Base-by-base conservation (phyloP, 225 moss, liverwort and hornwort species). In the Thuidium tamariscinum region DNA sequence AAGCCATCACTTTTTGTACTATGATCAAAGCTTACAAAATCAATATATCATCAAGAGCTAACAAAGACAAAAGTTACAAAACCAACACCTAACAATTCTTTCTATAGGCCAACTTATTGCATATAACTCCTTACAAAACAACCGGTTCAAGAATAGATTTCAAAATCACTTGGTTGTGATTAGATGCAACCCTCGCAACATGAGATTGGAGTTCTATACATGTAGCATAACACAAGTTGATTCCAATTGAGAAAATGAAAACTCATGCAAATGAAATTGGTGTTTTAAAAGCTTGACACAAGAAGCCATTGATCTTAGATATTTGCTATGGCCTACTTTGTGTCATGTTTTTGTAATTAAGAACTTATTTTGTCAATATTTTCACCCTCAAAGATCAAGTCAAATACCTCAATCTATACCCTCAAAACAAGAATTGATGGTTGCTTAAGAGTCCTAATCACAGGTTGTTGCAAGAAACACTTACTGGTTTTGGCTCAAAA, bases 291-390 rank as follows among this genome's bases (percentile, higher is more conserved):
- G 51, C 52, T 62, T 9, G 81, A 63, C 10, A 41, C 25, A 76
- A 68, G 55, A 34, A 80, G 29, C 6, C 64, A 46, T 5, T 65
- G 5, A 74, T 70, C 80, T 79, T 49, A 86, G 51, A 71, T 34
- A 29, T 65, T 74, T 88, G 74, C 77, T 86, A 60, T 5, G 21
- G 51, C 23, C 75, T 69, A 70, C 80, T 80, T 86, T 16, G 37
- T 29, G 10, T 83, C 88, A 16, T 69, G 84, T 74, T 91, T 89
- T 75, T 88, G 85, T 54, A 89, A 71, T 26, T 65, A 49, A 54
- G 96, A 69, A 77, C 96, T 96, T 48, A 95, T 32, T 85, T 96
- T 96, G 36, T 94, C 93, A 27, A 57, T 69, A 34, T 91, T 79
- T 52, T 93, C 95, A 27, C 76, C 81, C 81, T 94, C 90, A 19